Base-by-base conservation (phyloP, 2,329 filamentous ascomycete genomes). In the Fusarium acutatum region DNA sequence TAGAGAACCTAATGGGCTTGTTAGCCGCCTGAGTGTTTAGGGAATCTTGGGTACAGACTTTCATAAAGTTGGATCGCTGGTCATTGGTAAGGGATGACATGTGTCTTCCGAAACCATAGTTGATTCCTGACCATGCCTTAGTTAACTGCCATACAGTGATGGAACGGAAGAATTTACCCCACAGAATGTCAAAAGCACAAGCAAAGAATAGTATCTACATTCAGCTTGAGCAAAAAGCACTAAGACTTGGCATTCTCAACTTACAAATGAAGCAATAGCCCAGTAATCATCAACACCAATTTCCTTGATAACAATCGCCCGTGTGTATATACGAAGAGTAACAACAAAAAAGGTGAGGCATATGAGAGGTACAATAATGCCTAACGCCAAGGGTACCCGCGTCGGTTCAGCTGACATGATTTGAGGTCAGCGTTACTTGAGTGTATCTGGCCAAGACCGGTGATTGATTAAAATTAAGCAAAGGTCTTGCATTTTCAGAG, bases 61-160 rank as follows among this genome's bases (percentile, higher is more conserved):
- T 40, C 38, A 40, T 40, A 14, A 40, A 40, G 38, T n/a, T 40
- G 38, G 5, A 15, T n/a, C 13, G 38, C 22, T 40, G 38, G 22
- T 40, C 38, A 40, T n/a, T 6, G 7, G 38, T 40, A n/a, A 40
- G 38, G 15, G 22, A 40, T n/a, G 38, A 9, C 7, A 40, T n/a
- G 1, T n/a, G 38, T 9, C 13, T 14, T 9, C 38, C 38, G 7
- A 40, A 40, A 15, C 38, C 38, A 40, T 40, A 40, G 5, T 40
- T n/a, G 38, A 40, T 40, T 40, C 38, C 38, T 40, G 22, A 15
- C 22, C 13, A n/a, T 40, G 20, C 22, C n/a, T 40, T n/a, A 40
- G 7, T 40, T n/a, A 6, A 40, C 22, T n/a, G 13, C 13, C 1
- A 40, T n/a, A 14, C 3, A 0, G 22, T 4, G 22, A n/a, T 14